Base-by-base conservation (phyloP, 2,329 filamentous ascomycete species). In the Pseudogymnoascus sp. region DNA sequence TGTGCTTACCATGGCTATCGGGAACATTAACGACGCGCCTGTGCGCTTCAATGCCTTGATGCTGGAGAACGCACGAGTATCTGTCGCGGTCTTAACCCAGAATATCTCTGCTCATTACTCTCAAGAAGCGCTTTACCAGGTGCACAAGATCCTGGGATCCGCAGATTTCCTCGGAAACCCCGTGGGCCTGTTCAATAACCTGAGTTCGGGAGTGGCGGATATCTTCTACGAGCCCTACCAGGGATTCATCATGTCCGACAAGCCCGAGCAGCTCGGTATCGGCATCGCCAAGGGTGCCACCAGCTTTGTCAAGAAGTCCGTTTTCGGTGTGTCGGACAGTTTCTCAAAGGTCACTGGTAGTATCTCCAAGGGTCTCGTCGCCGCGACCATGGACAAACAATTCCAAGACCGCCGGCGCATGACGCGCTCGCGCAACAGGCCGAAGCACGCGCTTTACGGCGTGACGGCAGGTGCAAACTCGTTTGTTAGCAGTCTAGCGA, bases 191-290 rank as follows among this genome's bases (percentile, higher is more conserved):
- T 99, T 99, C 85, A 97, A 96, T 78, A 99, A 93, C 72, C 89
- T 99, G 74, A 96, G 91, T 69, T 99, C 94, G 50, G 94, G 95
- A 68, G 90, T 99, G 60, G 92, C 90, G 18, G 94, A 97, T 73
- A 96, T 99, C 72, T 99, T 99, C 78, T 99, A 99, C 79, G 95
- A 99, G 73, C 94, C 94, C 37, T 99, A 99, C 76, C 94, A 99
- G 77, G 90, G 95, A 20, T 84, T 99, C 57, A 95, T 99, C 73
- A 90, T 96, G 81, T 96, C 92, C 0, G 94, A 99, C 73, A 86
- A 90, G 67, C 95, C 94, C 2, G 93, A 97, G 74, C 93, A 99
- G 66, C 86, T 99, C 61, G 95, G 94, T 18, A 81, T 96, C 39
- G 94, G 94, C 16, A 96, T 99, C 65, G 95, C 94, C 36, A 97